Percentiles rank a stretch among this genome's conserved stretches.
These are phyloP conservation scores for Biscogniauxia mediterranea DNA, from an alignment of 2,329 filamentous ascomycete species.

Conservation along the genomic window DNA sequence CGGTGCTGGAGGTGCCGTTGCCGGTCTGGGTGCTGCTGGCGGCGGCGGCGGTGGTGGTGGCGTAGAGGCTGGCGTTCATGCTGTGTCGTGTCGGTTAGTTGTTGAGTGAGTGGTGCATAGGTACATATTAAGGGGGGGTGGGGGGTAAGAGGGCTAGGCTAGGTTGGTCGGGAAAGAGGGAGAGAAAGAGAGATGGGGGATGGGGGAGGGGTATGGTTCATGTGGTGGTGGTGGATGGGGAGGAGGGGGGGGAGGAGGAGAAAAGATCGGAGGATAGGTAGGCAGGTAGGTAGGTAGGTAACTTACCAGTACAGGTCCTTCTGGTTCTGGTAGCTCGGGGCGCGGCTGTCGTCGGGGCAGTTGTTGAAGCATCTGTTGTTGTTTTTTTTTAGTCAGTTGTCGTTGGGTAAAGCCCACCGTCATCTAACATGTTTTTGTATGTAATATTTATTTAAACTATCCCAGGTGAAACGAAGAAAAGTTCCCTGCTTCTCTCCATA, in stretches of 20 bases:
- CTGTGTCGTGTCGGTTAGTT: conserved; percentile 10
- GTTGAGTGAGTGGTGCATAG: not conserved
- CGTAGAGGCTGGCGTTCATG: conserved; percentile 30
- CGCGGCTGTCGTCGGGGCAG: conserved; percentile 50
- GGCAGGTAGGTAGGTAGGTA: too few species aligned
- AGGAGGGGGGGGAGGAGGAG: too few species aligned
- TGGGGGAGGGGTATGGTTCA: too few species aligned
- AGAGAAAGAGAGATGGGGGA: too few species aligned
- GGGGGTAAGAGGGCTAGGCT: too few species aligned
- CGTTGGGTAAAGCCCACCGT: not conserved
- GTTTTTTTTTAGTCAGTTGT: conserved; percentile 7
- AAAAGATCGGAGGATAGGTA: too few species aligned
- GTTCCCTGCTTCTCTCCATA: too few species aligned
- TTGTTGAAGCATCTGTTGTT: conserved; percentile 59
- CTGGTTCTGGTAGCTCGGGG: conserved; percentile 19
- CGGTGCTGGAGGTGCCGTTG: conserved; percentile 3
- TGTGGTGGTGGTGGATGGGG: too few species aligned
- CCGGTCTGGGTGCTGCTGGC: conserved; percentile 6
- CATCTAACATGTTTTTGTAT: too few species aligned
- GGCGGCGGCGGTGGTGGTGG: conserved; percentile 16
- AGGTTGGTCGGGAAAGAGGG: not conserved
- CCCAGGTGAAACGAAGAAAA: too few species aligned
- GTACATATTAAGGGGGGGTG: not conserved
- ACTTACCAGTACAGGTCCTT: conserved; percentile 31
- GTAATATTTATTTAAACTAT: too few species aligned